Evolutionary conservation across 2,329 filamentous ascomycete species (phyloP), one percentile per base, ranked within the genome.

Genomic region (Amphichorda felina): DNA sequence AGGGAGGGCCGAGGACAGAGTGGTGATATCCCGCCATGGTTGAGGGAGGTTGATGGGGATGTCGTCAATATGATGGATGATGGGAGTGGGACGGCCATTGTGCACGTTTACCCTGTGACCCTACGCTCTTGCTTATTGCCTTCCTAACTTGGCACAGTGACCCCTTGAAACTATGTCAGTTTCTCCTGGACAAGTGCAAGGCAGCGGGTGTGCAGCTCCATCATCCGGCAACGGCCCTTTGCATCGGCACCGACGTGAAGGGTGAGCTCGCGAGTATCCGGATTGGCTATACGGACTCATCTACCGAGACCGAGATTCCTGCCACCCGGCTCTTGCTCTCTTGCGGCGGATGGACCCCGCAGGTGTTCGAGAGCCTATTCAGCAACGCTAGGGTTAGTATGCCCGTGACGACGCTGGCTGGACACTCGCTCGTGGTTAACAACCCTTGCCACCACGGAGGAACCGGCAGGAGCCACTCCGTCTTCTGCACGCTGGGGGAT

Each of bases 291-390:
- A 56, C 57, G 2, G 46, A 55, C 32, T 57, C 59, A 5, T 62
- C 61, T 11, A 55, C 54, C 7, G 64, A 68, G 46, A 60, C 55
- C 2, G 59, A 70, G 30, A 49, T 88, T 3, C 67, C 76, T 0
- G 84, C 80, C 47, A 72, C 69, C 0, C 70, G 72, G 9, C 51
- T 89, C 17, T 59, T 88, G 13, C 66, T 89, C 40, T 60, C 79
- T 0, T 71, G 80, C 0, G 83, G 83, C 3, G 70, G 75, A 3
- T 89, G 84, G 83, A 80, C 81, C 1, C 67, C 73, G 0, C 56
- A 58, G 22, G 73, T 84, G n/a, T 80, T 85, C 49, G 45, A 57
- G 2, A 57, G 61, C 1, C 66, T 89, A 13, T 88, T 89, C 48
- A 73, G 73, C 0, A 47, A 53, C 0, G 67, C 78, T 1, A 48